Conservation (phyloP, 352 stramenopile genomes). For the Globisporangium abappressorium region DNA sequence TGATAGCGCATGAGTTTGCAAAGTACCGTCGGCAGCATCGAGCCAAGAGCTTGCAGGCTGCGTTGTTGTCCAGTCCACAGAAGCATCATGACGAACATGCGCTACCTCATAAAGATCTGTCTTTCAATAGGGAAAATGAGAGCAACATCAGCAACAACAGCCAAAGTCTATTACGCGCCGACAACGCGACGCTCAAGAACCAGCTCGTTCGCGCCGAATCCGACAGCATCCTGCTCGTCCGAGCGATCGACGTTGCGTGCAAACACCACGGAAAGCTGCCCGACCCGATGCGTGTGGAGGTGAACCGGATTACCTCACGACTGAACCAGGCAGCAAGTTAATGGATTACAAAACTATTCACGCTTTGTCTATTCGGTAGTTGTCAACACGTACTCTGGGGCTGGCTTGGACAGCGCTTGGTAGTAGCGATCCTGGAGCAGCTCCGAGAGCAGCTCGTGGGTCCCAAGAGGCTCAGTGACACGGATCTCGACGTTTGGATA, state of each 20-base stretch:
- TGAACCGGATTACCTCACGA: constrained; percentile 51
- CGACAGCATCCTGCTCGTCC: constrained; percentile 62
- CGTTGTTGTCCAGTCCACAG: constrained; percentile 18
- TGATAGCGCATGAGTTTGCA: constrained; percentile 26
- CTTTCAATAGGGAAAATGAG: background rate
- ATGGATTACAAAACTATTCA: constrained; percentile 1
- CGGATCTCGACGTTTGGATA: constrained; percentile 51
- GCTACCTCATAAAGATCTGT: background rate
- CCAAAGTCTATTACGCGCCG: constrained; percentile 39
- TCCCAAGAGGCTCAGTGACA: constrained; percentile 62
- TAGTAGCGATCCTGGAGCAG: constrained; percentile 69
- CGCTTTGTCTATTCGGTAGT: background rate
- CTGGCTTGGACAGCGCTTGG: constrained; percentile 23
- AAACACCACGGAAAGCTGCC: constrained; percentile 54
- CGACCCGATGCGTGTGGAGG: constrained; percentile 46
- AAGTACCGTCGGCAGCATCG: constrained; percentile 30
- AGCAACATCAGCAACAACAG: constrained; percentile 9
- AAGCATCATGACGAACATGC: background rate
- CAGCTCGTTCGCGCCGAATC: constrained; percentile 57
- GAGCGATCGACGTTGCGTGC: constrained; percentile 54
- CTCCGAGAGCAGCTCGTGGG: constrained; percentile 58
- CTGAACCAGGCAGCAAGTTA: constrained; percentile 13
- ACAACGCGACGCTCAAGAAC: constrained; percentile 51
- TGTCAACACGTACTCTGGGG: constrained; percentile 25
- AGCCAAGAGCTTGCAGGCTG: constrained; percentile 31